A percentile compares a stretch with the other conserved stretches of the same genome.
phyloP scores from a whole-genome alignment of 208 protist genomes.

The Tritrichomonas musculus region DNA sequence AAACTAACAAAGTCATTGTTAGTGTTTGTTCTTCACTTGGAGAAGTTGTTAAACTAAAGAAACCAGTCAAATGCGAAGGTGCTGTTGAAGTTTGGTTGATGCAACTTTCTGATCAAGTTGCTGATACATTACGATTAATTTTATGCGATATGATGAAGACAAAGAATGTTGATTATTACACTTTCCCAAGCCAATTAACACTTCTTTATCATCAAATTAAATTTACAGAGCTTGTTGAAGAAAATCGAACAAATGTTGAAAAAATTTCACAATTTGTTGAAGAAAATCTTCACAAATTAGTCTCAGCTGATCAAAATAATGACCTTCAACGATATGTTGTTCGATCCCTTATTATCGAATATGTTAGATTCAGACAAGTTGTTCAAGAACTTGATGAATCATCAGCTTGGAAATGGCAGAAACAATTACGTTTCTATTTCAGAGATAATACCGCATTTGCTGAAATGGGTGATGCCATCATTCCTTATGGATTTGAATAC shows the following conservation, averaged over 20 bases:
- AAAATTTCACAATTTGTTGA: not conserved
- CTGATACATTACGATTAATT: constrained; percentile 65
- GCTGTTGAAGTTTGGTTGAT: constrained; percentile 85
- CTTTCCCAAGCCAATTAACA: constrained; percentile 34
- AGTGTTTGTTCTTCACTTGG: constrained; percentile 47
- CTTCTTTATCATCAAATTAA: constrained; percentile 35
- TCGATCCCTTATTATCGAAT: constrained; percentile 16
- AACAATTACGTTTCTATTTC: constrained; percentile 88
- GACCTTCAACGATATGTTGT: not conserved
- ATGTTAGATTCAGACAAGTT: constrained; percentile 12
- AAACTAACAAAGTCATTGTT: not conserved
- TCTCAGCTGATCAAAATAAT: not conserved
- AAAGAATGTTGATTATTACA: constrained; percentile 3
- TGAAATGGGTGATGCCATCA: constrained; percentile 80
- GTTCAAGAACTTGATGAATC: not conserved
- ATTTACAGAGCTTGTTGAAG: constrained; percentile 37
- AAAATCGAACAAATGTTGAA: not conserved
- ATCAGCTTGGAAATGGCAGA: constrained; percentile 79
- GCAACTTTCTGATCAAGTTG: constrained; percentile 60
- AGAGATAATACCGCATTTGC: constrained; percentile 64
- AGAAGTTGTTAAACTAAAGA: constrained; percentile 75
- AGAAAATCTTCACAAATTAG: not conserved
- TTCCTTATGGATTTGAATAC: constrained; percentile 94
- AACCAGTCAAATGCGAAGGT: constrained; percentile 74
- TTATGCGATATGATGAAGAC: constrained; percentile 78